A percentile compares a stretch with the other conserved stretches of the same genome.
Conservation (phyloP, 1,284 basidiomycete species). For the Ustilago tritici region DNA sequence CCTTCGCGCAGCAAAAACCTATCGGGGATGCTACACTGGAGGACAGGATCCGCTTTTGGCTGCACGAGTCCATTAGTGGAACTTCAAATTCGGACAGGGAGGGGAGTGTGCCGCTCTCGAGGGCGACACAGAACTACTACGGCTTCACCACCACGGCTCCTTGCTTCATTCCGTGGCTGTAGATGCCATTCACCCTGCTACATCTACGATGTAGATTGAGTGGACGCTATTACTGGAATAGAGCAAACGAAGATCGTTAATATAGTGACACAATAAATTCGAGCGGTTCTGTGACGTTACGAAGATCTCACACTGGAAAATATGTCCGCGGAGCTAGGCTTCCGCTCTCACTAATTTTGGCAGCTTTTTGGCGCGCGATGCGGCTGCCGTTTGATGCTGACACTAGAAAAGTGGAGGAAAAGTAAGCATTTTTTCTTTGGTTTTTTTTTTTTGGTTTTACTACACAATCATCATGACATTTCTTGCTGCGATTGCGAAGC, state of each 20-base stretch:
- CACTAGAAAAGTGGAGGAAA: constrained; percentile 22
- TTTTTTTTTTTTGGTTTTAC: constrained; percentile 2
- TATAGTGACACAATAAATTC: too few relatives aligned
- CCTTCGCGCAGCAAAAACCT: constrained; percentile 25
- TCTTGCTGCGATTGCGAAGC: neutral
- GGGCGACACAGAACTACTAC: constrained; percentile 40
- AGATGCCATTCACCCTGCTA: neutral
- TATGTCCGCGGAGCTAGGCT: constrained; percentile 10
- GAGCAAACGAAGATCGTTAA: too few relatives aligned
- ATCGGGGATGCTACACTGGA: constrained; percentile 14
- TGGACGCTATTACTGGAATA: too few relatives aligned
- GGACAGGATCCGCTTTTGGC: constrained; percentile 40
- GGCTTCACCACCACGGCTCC: constrained; percentile 27
- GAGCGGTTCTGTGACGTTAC: neutral
- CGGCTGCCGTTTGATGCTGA: constrained; percentile 3
- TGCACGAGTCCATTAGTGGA: constrained; percentile 34
- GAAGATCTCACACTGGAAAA: neutral
- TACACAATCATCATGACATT: constrained; percentile 9
- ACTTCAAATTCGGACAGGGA: neutral
- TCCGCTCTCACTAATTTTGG: neutral
- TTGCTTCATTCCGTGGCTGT: constrained; percentile 33
- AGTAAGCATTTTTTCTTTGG: neutral
- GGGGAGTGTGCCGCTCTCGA: constrained; percentile 13
- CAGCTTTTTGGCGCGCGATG: constrained; percentile 30
- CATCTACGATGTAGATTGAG: neutral